Evolutionary conservation across 2,329 filamentous ascomycete genomes (phyloP).

Genomic region (Fusarium equiseti): DNA sequence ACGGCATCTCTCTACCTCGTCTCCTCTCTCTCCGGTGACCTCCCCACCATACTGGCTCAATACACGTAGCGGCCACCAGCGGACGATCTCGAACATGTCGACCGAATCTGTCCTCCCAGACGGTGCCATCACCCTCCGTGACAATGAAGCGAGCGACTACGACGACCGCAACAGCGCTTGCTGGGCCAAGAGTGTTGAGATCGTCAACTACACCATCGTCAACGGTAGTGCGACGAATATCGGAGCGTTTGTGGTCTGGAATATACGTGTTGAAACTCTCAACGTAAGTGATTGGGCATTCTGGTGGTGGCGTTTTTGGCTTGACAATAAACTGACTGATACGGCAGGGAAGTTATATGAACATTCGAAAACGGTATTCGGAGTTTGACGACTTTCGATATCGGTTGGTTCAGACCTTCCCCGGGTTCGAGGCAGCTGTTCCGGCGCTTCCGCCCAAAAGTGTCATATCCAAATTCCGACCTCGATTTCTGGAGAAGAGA

Average conservation of each 20-base stretch:
- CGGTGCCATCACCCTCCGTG: constrained; percentile 70
- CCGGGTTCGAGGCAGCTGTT: constrained; percentile 84
- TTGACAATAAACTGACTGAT: constrained; percentile 10
- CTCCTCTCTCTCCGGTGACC: constrained; percentile 47
- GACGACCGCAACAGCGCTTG: constrained; percentile 68
- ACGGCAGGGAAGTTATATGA: constrained; percentile 68
- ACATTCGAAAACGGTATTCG: constrained; percentile 82
- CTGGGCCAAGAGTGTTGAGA: constrained; percentile 73
- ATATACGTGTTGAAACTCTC: constrained; percentile 87
- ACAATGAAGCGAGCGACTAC: constrained; percentile 68
- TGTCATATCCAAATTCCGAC: constrained; percentile 85
- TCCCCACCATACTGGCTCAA: constrained; percentile 62
- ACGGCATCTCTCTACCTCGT: constrained; percentile 40
- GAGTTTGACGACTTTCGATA: constrained; percentile 89
- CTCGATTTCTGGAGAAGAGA: constrained; percentile 86
- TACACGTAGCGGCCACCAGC: constrained; percentile 50
- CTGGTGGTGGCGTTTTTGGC: constrained; percentile 12
- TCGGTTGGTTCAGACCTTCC: constrained; percentile 82
- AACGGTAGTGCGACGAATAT: constrained; percentile 68
- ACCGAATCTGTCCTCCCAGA: constrained; percentile 61
- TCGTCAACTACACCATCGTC: constrained; percentile 68
- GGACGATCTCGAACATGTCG: constrained; percentile 60
- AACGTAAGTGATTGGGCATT: constrained; percentile 64
- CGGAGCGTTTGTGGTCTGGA: constrained; percentile 97
- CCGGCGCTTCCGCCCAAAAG: constrained; percentile 93